Conservation (phyloP, 257 asterid species). For the Rehmannia glutinosa region DNA sequence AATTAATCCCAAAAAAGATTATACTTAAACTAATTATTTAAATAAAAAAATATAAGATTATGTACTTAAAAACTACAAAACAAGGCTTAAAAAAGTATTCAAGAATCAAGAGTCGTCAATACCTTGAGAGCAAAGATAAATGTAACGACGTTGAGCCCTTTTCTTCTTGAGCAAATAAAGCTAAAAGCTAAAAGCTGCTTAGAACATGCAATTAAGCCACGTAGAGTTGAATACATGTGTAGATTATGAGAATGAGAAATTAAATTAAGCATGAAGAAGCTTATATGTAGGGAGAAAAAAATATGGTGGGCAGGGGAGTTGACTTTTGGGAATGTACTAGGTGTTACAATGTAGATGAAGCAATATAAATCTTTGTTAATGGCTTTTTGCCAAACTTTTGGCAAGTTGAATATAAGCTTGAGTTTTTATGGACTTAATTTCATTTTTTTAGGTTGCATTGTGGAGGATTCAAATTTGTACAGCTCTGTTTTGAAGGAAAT, state of each 20-base stretch:
- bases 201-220: constrained; percentile 36
- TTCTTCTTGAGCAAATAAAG: constrained; percentile 66
- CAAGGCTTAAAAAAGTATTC: neutral
- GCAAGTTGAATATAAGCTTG: constrained; percentile 16
- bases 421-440: constrained; percentile 1
- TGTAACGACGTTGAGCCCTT: constrained; percentile 32
- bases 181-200: constrained; percentile 21
- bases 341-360: constrained; percentile 16
- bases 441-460: constrained; percentile 18
- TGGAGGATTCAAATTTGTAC: constrained; percentile 13
- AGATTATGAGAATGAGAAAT: constrained; percentile 8
- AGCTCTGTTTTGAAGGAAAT: constrained; percentile 16
- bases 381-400: constrained; percentile 58
- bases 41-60: neutral
- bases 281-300: constrained; percentile 20
- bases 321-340: constrained; percentile 36
- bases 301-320: constrained; percentile 32
- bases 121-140: constrained; percentile 27
- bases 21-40: no score
- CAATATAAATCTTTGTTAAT: constrained; percentile 26
- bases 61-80: neutral
- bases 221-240: constrained; percentile 10
- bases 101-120: neutral
- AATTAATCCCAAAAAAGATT: no score
- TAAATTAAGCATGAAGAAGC: constrained; percentile 28